A percentile compares a stretch with the other conserved stretches of the same genome.
These are phyloP conservation scores for Neocatenulostroma microsporum DNA, from an alignment of 2,329 filamentous ascomycete species.

Conservation along the genomic window DNA sequence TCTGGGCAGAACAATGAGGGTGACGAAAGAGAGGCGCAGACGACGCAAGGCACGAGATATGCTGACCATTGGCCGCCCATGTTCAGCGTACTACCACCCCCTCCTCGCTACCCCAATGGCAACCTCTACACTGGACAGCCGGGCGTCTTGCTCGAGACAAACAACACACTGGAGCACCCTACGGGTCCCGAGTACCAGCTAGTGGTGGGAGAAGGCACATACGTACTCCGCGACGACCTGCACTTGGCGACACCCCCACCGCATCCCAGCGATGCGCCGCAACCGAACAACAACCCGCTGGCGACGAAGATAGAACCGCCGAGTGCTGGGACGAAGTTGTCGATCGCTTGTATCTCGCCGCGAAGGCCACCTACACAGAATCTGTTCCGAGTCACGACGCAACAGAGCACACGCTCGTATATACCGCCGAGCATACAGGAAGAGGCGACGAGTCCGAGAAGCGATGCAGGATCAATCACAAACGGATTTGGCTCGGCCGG, in stretches of 20 bases:
- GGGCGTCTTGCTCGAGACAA: constrained; percentile 79
- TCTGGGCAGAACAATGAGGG: too few relatives aligned
- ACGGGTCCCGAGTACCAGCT: constrained; percentile 80
- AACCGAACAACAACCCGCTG: constrained; percentile 82
- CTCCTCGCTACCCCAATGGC: constrained; percentile 73
- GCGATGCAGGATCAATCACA: constrained; percentile 39
- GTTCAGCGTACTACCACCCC: constrained; percentile 68
- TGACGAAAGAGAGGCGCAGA: neutral
- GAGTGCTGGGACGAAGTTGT: constrained; percentile 74
- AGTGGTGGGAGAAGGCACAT: constrained; percentile 90
- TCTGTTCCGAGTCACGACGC: constrained; percentile 35
- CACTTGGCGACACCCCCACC: constrained; percentile 89
- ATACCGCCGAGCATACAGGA: constrained; percentile 43
- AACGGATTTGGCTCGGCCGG: constrained; percentile 31
- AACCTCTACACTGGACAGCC: constrained; percentile 59
- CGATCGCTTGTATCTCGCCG: constrained; percentile 63
- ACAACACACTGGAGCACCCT: constrained; percentile 76
- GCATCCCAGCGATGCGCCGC: constrained; percentile 85
- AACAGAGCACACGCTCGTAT: constrained; percentile 28
- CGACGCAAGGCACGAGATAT: neutral
- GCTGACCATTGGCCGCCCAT: constrained; percentile 2
- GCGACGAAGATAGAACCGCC: constrained; percentile 79
- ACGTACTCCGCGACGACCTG: constrained; percentile 82
- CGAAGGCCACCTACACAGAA: constrained; percentile 36
- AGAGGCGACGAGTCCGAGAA: constrained; percentile 38